Conservation (phyloP, 768 basidiomycete genomes). For the Lactifluus piperatus region DNA sequence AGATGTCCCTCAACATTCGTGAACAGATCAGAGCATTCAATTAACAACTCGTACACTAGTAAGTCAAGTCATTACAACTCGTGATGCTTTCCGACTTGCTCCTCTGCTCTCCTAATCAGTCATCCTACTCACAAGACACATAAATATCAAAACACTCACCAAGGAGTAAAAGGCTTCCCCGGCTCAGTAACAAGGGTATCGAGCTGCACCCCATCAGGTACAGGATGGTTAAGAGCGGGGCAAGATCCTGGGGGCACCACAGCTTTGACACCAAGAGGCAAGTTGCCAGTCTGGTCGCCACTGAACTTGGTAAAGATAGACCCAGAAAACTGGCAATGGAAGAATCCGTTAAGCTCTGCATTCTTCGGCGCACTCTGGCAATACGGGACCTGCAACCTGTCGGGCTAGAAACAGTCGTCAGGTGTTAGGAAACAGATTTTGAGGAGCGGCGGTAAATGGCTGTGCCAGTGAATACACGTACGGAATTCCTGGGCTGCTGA, state of each 20-base stretch:
- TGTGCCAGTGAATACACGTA: conserved; percentile 24
- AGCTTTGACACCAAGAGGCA: conserved; percentile 39
- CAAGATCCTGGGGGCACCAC: conserved; percentile 43
- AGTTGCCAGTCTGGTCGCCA: conserved; percentile 39
- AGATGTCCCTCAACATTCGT: too few species aligned
- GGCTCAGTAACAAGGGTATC: conserved; percentile 32
- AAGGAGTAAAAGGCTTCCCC: conserved; percentile 16
- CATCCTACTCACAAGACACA: background rate
- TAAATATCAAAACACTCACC: background rate
- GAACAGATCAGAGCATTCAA: too few species aligned
- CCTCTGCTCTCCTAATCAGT: background rate
- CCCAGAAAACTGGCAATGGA: conserved; percentile 48
- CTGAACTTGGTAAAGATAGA: conserved; percentile 39
- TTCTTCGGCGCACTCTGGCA: conserved; percentile 45
- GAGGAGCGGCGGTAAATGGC: background rate
- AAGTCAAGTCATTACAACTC: too few species aligned
- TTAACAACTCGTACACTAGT: too few species aligned
- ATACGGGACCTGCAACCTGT: conserved; percentile 38
- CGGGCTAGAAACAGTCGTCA: conserved; percentile 26
- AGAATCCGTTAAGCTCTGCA: conserved; percentile 42
- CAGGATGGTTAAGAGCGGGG: conserved; percentile 38
- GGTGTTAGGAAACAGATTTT: background rate
- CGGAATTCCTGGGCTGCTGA: conserved; percentile 49
- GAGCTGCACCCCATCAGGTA: conserved; percentile 42
- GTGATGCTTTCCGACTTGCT: background rate